Conservation (phyloP, 2,329 filamentous ascomycete species). For the Trichoderma aggressivum region DNA sequence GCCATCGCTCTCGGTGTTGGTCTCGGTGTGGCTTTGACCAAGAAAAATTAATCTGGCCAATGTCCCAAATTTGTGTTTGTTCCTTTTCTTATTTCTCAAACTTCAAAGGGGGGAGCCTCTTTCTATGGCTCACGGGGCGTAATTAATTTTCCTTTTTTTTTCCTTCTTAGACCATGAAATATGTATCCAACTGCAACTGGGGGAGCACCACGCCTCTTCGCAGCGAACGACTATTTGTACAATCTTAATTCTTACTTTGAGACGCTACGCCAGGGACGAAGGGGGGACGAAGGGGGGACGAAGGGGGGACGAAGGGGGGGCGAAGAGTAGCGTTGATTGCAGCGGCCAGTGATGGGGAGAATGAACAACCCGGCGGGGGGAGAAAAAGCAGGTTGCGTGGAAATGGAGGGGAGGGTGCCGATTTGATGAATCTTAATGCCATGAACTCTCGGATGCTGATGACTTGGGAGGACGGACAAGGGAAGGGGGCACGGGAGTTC, state of each 20-base stretch:
- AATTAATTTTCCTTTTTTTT: background rate
- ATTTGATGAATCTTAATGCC: slow-evolving; percentile 7
- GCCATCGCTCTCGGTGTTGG: slow-evolving; percentile 54
- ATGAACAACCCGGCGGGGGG: background rate
- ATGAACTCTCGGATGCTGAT: slow-evolving; percentile 10
- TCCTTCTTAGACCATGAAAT: slow-evolving; percentile 11
- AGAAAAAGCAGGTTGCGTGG: background rate
- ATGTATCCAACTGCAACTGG: slow-evolving; percentile 14
- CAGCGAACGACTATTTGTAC: slow-evolving; percentile 17
- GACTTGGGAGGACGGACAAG: background rate
- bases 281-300: background rate
- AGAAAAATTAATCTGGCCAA: slow-evolving; percentile 5
- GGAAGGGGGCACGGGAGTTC: background rate
- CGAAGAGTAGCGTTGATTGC: slow-evolving; percentile 8
- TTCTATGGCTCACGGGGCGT: slow-evolving; percentile 11
- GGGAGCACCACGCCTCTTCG: background rate
- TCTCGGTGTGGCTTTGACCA: slow-evolving; percentile 46
- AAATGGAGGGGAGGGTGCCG: background rate
- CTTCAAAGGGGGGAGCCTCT: background rate
- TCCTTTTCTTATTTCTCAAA: background rate
- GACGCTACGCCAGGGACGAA: background rate
- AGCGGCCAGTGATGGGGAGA: background rate
- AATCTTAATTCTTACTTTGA: slow-evolving; percentile 18
- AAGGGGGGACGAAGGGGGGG: background rate
- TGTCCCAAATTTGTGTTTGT: background rate